Conservation (phyloP, 352 stramenopile genomes). For the Detonula confervacea region DNA sequence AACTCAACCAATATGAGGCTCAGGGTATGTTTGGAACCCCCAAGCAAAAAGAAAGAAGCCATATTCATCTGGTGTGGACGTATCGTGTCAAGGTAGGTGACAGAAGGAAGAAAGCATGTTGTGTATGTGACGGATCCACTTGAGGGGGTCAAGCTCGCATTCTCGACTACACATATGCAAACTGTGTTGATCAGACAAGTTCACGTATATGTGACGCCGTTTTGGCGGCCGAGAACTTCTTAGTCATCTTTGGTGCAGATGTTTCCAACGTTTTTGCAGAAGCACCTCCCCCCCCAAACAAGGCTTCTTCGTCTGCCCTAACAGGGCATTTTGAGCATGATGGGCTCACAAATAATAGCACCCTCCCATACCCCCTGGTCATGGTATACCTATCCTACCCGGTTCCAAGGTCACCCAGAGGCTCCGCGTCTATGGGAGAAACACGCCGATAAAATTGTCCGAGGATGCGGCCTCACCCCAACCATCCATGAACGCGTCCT, state of each 20-base stretch:
- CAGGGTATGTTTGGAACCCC: constrained; percentile 54
- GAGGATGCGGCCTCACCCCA: constrained; percentile 14
- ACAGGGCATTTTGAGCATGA: constrained; percentile 40
- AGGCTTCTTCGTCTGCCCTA: constrained; percentile 25
- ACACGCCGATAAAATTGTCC: constrained; percentile 41
- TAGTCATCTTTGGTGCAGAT: constrained; percentile 22
- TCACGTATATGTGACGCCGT: constrained; percentile 24
- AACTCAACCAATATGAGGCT: neutral
- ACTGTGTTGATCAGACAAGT: constrained; percentile 38
- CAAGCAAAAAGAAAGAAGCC: neutral
- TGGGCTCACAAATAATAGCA: constrained; percentile 14
- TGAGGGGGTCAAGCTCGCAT: constrained; percentile 5
- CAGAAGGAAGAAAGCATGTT: constrained; percentile 17
- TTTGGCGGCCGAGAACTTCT: constrained; percentile 14
- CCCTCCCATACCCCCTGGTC: constrained; percentile 13
- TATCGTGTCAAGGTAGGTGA: constrained; percentile 20
- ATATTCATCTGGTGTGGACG: constrained; percentile 26
- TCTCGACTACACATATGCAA: constrained; percentile 33
- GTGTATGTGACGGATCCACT: constrained; percentile 22
- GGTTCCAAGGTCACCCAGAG: constrained; percentile 59
- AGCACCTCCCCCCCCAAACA: constrained; percentile 18
- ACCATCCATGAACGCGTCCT: constrained; percentile 49
- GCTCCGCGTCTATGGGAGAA: constrained; percentile 55
- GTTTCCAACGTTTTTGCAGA: constrained; percentile 40
- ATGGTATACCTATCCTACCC: constrained; percentile 25